phyloP scores from a whole-genome alignment of 441 rosid genomes.

The Corymbia calophylla region DNA sequence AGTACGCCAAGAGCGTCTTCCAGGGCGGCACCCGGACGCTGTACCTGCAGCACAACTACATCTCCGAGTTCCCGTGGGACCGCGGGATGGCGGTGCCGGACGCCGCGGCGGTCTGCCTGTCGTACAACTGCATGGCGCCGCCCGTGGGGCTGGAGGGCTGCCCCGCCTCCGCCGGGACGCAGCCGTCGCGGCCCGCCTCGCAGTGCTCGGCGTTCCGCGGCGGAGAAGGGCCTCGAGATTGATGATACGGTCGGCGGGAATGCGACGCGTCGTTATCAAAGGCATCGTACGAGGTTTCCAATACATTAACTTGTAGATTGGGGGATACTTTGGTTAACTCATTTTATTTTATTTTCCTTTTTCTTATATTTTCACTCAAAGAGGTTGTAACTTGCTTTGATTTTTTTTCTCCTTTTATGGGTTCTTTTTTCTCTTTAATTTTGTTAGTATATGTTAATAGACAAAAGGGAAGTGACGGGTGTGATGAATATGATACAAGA shows the following conservation, averaged over 20 bases:
- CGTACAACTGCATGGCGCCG: conserved; percentile 73
- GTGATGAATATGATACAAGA: not conserved
- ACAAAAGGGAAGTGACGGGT: not conserved
- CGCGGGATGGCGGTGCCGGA: conserved; percentile 36
- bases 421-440: not conserved
- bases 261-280: not conserved
- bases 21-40: conserved; percentile 42
- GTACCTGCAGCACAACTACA: conserved; percentile 73
- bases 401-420: not conserved
- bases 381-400: not conserved
- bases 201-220: conserved; percentile 47
- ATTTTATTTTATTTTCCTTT: not conserved
- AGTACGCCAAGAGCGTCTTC: conserved; percentile 36
- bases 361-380: not conserved
- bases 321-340: not conserved
- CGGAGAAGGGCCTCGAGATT: conserved; percentile 15
- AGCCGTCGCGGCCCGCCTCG: conserved; percentile 42
- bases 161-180: conserved; percentile 47
- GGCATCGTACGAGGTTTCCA: not conserved
- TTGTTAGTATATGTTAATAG: not conserved
- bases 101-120: conserved; percentile 54
- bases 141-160: conserved; percentile 42
- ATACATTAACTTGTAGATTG: not conserved
- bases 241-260: not conserved
- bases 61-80: conserved; percentile 40